A percentile compares a stretch with the other conserved stretches of the same genome.
Conservation (phyloP, 176 grass and related monocot genomes). For the Avena atlantica region DNA sequence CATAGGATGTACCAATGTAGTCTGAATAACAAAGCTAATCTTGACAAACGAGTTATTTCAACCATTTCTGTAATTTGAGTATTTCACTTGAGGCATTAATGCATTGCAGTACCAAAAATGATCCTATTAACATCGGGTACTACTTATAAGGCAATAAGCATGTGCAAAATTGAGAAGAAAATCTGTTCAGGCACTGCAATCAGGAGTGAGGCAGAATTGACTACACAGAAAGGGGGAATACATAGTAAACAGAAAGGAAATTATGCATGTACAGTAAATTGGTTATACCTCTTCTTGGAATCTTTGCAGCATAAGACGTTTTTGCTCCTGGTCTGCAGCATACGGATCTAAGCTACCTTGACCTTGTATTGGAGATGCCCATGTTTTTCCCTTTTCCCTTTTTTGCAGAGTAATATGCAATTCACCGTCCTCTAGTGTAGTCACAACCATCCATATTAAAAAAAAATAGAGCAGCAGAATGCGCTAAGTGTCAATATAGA, state of each 20-base stretch:
- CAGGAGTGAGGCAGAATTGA: neutral
- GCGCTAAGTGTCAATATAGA: neutral
- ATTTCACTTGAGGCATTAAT: neutral
- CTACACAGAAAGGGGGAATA: neutral
- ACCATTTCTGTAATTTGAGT: neutral
- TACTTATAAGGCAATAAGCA: neutral
- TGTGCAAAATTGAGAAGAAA: neutral
- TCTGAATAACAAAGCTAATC: constrained; percentile 1
- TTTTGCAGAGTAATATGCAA: constrained; percentile 97
- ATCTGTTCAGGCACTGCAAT: neutral
- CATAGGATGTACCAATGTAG: neutral
- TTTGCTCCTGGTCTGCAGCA: constrained; percentile 87
- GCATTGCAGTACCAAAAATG: neutral
- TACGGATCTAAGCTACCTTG: constrained; percentile 86
- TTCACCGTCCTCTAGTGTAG: constrained; percentile 75
- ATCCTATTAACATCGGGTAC: constrained; percentile 8
- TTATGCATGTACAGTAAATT: neutral
- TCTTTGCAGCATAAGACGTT: constrained; percentile 97
- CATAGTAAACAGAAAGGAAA: neutral
- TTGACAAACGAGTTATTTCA: neutral
- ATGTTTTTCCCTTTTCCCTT: constrained; percentile 87
- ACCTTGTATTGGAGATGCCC: constrained; percentile 93
- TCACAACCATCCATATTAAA: constrained; percentile 16
- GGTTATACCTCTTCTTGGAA: constrained; percentile 97
- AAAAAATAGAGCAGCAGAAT: neutral